Percentiles rank a stretch among this genome's conserved stretches.
These are phyloP conservation scores for Zopfia rhizophila DNA, from an alignment of 2,329 filamentous ascomycete species.

Conservation along the genomic window DNA sequence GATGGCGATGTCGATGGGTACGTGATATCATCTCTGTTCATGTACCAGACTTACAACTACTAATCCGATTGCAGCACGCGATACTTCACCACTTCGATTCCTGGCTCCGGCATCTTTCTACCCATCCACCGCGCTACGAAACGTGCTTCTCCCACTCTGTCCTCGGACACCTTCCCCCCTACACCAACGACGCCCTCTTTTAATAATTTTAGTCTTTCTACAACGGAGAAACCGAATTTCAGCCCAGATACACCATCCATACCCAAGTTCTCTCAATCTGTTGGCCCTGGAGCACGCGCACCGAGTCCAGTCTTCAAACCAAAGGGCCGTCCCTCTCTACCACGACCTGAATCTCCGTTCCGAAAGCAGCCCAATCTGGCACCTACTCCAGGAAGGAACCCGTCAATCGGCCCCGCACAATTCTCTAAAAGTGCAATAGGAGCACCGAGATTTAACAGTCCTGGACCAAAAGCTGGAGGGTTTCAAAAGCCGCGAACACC, in stretches of 20 bases:
- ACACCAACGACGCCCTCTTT: constrained; percentile 76
- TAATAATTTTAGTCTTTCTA: constrained; percentile 66
- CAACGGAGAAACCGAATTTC: constrained; percentile 57
- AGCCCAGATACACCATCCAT: constrained; percentile 66
- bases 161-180: constrained; percentile 66
- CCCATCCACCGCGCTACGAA: constrained; percentile 83
- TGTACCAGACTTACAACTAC: constrained; percentile 5
- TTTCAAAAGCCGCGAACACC: constrained; percentile 59
- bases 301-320: constrained; percentile 77
- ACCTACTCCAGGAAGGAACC: constrained; percentile 64
- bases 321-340: constrained; percentile 78
- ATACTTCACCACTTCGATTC: constrained; percentile 83
- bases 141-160: constrained; percentile 67
- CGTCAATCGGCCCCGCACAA: constrained; percentile 65
- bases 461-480: constrained; percentile 69
- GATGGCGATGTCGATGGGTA: constrained; percentile 96
- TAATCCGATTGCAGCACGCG: constrained; percentile 54
- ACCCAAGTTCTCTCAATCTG: constrained; percentile 87
- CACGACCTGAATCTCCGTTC: constrained; percentile 86
- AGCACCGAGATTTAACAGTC: constrained; percentile 71
- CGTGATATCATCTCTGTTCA: constrained; percentile 40
- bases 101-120: constrained; percentile 92
- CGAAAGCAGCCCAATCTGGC: constrained; percentile 70
- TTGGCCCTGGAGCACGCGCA: constrained; percentile 76
- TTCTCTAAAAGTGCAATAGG: constrained; percentile 65